Percentiles rank a stretch among this genome's conserved stretches.
Evolutionary conservation across 345 rosid species (phyloP).

Genomic region (Tarenaya hassleriana): DNA sequence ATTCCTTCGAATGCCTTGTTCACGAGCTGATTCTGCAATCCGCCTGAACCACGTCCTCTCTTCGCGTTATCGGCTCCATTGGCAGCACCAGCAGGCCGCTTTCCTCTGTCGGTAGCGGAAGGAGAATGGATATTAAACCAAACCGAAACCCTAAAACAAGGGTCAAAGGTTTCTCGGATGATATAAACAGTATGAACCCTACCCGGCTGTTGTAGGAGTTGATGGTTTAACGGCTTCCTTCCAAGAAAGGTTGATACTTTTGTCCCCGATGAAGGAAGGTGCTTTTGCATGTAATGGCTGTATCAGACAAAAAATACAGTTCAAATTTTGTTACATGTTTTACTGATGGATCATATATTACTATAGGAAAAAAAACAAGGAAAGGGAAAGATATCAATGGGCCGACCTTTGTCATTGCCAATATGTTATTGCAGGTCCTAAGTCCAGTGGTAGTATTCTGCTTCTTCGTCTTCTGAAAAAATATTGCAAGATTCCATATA

Average conservation of each 20-base stretch:
- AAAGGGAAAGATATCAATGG: background rate
- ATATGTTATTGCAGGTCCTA: constrained; percentile 89
- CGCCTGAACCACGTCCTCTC: constrained; percentile 68
- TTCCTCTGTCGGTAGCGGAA: constrained; percentile 45
- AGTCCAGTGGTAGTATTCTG: constrained; percentile 83
- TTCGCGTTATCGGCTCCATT: constrained; percentile 55
- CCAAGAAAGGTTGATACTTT: constrained; percentile 86
- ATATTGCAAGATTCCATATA: constrained; percentile 2
- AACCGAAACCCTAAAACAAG: too few species aligned
- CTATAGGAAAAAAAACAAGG: background rate
- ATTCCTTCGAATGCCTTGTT: constrained; percentile 87
- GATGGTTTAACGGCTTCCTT: constrained; percentile 71
- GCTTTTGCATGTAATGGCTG: constrained; percentile 85
- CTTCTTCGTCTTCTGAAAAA: constrained; percentile 72
- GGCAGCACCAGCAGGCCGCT: constrained; percentile 56
- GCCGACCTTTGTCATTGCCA: constrained; percentile 92
- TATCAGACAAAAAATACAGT: constrained; percentile 16
- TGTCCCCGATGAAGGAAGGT: constrained; percentile 87
- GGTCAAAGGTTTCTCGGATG: too few species aligned
- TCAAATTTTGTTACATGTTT: constrained; percentile 5
- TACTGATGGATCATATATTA: background rate
- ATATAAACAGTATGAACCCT: constrained; percentile 11
- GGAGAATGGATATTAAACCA: background rate
- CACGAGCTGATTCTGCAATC: constrained; percentile 70
- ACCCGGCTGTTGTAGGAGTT: constrained; percentile 58